Conservation (phyloP, 257 asterid genomes). For the Eustoma russellianum region DNA sequence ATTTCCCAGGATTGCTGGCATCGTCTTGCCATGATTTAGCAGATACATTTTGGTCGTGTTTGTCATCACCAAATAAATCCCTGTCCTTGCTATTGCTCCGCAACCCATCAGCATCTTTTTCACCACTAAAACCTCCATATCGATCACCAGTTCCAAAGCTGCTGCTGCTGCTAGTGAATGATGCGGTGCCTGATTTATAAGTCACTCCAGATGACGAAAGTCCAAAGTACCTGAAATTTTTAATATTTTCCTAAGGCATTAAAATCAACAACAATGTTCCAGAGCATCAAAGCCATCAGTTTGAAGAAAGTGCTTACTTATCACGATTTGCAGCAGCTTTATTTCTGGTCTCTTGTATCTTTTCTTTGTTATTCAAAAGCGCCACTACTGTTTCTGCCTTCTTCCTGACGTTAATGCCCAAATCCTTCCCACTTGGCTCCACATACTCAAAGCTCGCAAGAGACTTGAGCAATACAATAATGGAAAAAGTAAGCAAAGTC, state of each 20-base stretch:
- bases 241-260: slow-evolving; percentile 10
- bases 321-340: slow-evolving; percentile 88
- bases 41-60: slow-evolving; percentile 32
- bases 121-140: slow-evolving; percentile 75
- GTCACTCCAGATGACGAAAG: slow-evolving; percentile 86
- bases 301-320: slow-evolving; percentile 44
- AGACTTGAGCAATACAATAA: slow-evolving; percentile 37
- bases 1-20: slow-evolving; percentile 10
- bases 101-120: slow-evolving; percentile 42
- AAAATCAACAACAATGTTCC: slow-evolving; percentile 5
- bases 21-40: slow-evolving; percentile 17
- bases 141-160: slow-evolving; percentile 33
- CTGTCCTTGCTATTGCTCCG: slow-evolving; percentile 38
- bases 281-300: slow-evolving; percentile 11
- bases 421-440: slow-evolving; percentile 84
- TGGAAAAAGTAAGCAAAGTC: slow-evolving; percentile 8
- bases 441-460: slow-evolving; percentile 84
- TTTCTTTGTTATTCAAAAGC: slow-evolving; percentile 77
- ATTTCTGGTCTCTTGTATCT: slow-evolving; percentile 74
- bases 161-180: slow-evolving; percentile 63
- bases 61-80: slow-evolving; percentile 55
- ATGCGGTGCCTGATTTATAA: slow-evolving; percentile 58
- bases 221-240: slow-evolving; percentile 60
- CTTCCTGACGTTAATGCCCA: slow-evolving; percentile 85
- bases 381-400: slow-evolving; percentile 76